These are phyloP conservation scores for Nicotiana tabacum DNA, from an alignment of 257 asterid genomes.

Conservation along the genomic window DNA sequence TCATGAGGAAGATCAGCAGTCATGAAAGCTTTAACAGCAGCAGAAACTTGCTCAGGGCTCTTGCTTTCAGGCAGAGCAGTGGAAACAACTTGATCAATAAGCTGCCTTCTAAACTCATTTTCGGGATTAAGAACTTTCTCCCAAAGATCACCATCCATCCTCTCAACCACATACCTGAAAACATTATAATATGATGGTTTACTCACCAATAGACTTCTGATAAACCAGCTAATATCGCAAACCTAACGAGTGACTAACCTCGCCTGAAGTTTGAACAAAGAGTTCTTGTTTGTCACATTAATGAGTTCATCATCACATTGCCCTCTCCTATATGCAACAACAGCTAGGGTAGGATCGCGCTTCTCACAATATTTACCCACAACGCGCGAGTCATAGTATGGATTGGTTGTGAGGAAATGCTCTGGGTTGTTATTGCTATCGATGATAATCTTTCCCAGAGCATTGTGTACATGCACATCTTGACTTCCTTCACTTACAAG, in stretches of 20 bases:
- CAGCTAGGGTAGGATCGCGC: conserved; percentile 99
- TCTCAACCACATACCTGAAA: conserved; percentile 90
- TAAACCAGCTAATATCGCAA: neutral
- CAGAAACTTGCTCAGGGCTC: conserved; percentile 99
- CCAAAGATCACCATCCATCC: conserved; percentile 99
- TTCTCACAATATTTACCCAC: conserved; percentile 99
- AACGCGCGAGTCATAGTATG: conserved; percentile 93
- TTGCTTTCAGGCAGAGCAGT: conserved; percentile 99
- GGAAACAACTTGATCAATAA: conserved; percentile 98
- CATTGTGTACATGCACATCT: conserved; percentile 99
- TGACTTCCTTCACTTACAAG: conserved; percentile 99
- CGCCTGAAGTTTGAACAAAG: conserved; percentile 94
- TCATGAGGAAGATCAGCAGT: conserved; percentile 99
- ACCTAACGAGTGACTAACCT: conserved; percentile 49
- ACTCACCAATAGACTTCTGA: neutral
- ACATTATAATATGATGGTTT: neutral
- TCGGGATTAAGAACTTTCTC: conserved; percentile 91
- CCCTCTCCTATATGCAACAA: conserved; percentile 97
- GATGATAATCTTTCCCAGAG: conserved; percentile 95
- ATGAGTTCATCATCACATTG: conserved; percentile 97
- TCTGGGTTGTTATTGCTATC: conserved; percentile 98
- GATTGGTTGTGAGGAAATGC: conserved; percentile 98
- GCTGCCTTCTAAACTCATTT: conserved; percentile 94
- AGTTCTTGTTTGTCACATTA: conserved; percentile 89
- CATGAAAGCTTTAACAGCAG: conserved; percentile 99